Conservation (phyloP, 257 asterid species). For the Capsicum rhomboideum region DNA sequence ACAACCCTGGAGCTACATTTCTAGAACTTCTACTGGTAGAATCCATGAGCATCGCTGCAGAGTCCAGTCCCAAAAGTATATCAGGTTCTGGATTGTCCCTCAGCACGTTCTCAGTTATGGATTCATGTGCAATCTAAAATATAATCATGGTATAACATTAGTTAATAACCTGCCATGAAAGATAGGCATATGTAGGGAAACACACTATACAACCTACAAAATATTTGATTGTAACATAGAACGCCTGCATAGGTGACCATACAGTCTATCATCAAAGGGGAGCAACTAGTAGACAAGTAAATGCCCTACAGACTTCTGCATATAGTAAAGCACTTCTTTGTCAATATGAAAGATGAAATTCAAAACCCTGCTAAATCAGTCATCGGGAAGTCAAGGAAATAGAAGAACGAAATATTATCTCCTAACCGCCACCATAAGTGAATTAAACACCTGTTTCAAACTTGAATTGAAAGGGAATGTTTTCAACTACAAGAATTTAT, state of each 20-base stretch:
- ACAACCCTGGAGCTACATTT: slow-evolving; percentile 11
- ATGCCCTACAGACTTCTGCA: background rate
- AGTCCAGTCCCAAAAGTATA: slow-evolving; percentile 4
- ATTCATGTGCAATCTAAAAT: slow-evolving; percentile 40
- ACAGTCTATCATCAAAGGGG: background rate
- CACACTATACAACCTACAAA: background rate
- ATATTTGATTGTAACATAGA: background rate
- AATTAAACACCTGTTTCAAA: background rate
- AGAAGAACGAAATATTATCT: background rate
- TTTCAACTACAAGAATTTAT: background rate
- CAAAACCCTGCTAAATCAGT: background rate
- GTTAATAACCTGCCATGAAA: background rate
- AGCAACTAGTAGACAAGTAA: background rate
- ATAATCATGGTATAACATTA: background rate
- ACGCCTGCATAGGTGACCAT: background rate
- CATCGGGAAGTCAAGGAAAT: background rate
- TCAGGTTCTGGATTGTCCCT: slow-evolving; percentile 2
- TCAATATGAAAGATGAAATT: background rate
- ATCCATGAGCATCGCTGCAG: background rate
- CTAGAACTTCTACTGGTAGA: background rate
- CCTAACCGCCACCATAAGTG: background rate
- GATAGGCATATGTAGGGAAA: background rate
- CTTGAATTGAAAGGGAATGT: background rate
- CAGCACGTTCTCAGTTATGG: slow-evolving; percentile 4
- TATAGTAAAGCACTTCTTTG: background rate